These are phyloP conservation scores for Sugiyamaella neomexicana DNA, from an alignment of 1,139 yeast genomes.

Conservation along the genomic window DNA sequence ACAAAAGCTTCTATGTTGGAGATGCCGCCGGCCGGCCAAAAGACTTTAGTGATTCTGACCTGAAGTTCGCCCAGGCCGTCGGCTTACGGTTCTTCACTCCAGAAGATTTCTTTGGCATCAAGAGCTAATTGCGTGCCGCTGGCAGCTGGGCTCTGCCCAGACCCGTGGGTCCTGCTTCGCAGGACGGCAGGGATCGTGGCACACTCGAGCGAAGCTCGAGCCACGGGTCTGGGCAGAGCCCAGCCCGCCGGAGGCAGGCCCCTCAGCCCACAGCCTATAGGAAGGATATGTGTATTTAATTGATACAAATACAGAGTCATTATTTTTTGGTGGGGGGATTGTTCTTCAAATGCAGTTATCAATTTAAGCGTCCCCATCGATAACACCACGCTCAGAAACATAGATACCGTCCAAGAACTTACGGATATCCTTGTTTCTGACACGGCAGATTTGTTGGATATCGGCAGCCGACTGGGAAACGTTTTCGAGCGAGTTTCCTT, in stretches of 20 bases:
- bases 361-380: constrained; percentile 60
- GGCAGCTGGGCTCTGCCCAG: too few relatives aligned
- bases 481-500: constrained; percentile 97
- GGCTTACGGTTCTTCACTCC: constrained; percentile 64
- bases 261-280: neutral
- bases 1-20: constrained; percentile 72
- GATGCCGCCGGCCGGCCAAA: constrained; percentile 87
- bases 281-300: constrained; percentile 9
- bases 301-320: constrained; percentile 15
- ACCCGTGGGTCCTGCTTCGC: neutral
- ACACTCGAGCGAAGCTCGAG: neutral
- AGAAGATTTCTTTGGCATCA: constrained; percentile 51
- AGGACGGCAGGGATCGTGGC: neutral
- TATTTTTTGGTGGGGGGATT: neutral
- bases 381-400: constrained; percentile 93
- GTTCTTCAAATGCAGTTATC: constrained; percentile 1
- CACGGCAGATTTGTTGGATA: constrained; percentile 97
- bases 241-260: constrained; percentile 1
- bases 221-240: constrained; percentile 7
- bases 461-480: constrained; percentile 99
- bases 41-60: constrained; percentile 82
- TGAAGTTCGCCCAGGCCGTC: constrained; percentile 59
- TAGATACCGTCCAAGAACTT: constrained; percentile 99
- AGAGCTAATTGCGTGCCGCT: too few relatives aligned
- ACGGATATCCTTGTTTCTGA: constrained; percentile 99